Conservation (phyloP, 352 stramenopile species). For the Phytophthora boehmeriae region DNA sequence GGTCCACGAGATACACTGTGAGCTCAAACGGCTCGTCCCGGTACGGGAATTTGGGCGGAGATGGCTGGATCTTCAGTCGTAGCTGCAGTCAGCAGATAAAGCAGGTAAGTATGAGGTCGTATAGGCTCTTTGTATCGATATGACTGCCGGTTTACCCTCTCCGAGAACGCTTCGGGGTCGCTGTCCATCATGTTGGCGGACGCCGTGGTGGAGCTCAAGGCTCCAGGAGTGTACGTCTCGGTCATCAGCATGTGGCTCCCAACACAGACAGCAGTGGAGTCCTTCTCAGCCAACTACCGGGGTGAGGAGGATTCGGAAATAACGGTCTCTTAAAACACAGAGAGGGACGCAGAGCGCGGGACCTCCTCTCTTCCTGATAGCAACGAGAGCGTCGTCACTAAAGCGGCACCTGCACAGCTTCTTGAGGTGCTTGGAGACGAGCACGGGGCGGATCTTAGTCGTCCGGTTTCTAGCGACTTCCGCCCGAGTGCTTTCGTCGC, state of each 20-base stretch:
- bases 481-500: constrained; percentile 33
- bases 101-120: neutral
- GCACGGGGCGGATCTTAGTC: constrained; percentile 41
- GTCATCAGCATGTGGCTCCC: constrained; percentile 63
- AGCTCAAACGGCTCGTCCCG: constrained; percentile 87
- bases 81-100: constrained; percentile 16
- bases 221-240: constrained; percentile 52
- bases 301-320: neutral
- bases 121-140: neutral
- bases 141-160: constrained; percentile 22
- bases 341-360: neutral
- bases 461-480: constrained; percentile 30
- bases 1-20: constrained; percentile 87
- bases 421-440: neutral
- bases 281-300: neutral
- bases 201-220: constrained; percentile 26
- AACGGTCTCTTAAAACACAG: neutral
- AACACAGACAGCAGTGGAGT: too few relatives aligned
- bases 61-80: constrained; percentile 84
- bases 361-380: neutral
- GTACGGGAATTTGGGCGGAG: constrained; percentile 87
- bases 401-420: neutral
- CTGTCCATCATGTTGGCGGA: constrained; percentile 43
- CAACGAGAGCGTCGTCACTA: too few relatives aligned
- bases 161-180: constrained; percentile 60